Evolutionary conservation across 108 stramenopile species (phyloP).

Genomic region (Fragilariopsis cylindrus): DNA sequence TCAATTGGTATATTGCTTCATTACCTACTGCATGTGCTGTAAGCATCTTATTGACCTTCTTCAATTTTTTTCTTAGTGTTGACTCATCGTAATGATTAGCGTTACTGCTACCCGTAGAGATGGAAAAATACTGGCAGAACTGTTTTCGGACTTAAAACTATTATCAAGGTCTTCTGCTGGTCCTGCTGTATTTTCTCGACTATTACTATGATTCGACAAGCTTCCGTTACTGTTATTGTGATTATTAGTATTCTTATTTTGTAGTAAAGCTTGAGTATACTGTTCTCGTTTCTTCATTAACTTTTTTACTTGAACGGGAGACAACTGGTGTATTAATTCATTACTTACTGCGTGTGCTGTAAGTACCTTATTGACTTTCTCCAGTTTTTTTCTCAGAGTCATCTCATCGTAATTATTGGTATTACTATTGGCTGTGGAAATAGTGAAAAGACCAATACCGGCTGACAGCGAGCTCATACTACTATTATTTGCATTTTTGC

Average conservation of each 20-base stretch:
- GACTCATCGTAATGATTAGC: conserved; percentile 3
- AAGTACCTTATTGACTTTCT: conserved; percentile 14
- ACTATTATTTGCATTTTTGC: too few relatives aligned
- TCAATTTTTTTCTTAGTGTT: conserved; percentile 14
- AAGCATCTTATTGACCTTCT: conserved; percentile 17
- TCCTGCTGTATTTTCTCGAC: neutral
- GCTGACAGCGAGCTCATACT: too few relatives aligned
- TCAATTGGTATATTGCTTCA: neutral
- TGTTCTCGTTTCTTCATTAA: conserved; percentile 16
- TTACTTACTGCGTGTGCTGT: neutral
- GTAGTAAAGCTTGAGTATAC: conserved; percentile 1
- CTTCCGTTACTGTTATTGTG: conserved; percentile 1
- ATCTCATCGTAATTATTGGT: conserved; percentile 10
- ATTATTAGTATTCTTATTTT: neutral
- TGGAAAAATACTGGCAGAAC: neutral
- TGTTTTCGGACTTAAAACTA: too few relatives aligned
- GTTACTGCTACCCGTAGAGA: neutral
- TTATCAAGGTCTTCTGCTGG: neutral
- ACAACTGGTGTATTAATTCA: neutral
- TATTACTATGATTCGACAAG: neutral
- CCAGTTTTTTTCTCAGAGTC: conserved; percentile 14
- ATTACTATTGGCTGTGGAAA: neutral
- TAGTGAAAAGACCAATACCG: too few relatives aligned
- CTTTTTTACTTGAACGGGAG: conserved; percentile 13
- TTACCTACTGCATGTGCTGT: neutral